Percentiles rank a stretch among this genome's conserved stretches.
Evolutionary conservation across 176 grass and related monocot species (phyloP).

Genomic region (Cenchrus americanus): DNA sequence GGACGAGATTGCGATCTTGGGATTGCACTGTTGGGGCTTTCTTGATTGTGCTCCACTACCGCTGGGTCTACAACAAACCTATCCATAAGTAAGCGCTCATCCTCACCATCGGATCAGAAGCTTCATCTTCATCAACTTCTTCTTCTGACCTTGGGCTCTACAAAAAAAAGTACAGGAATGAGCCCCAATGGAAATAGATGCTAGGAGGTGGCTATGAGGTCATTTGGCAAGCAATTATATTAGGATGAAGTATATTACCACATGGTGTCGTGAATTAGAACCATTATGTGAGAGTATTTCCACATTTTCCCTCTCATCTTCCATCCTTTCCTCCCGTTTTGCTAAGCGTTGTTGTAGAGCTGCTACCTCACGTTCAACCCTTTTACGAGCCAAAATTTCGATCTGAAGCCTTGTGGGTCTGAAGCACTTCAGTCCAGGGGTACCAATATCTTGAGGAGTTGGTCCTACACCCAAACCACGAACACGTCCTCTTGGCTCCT

Average conservation of each 20-base stretch:
- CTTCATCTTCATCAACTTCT: not conserved
- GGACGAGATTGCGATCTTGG: not conserved
- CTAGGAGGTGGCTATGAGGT: not conserved
- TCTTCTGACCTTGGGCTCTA: not conserved
- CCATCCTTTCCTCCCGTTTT: not conserved
- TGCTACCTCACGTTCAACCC: not conserved
- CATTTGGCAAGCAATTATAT: too few relatives aligned
- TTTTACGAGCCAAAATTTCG: not conserved
- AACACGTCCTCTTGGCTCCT: constrained; percentile 9
- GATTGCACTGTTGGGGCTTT: too few relatives aligned
- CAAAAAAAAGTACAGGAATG: not conserved
- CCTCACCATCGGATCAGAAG: too few relatives aligned
- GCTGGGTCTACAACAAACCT: too few relatives aligned
- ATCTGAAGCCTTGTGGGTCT: not conserved
- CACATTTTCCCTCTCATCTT: not conserved
- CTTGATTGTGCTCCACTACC: too few relatives aligned
- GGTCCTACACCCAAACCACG: not conserved
- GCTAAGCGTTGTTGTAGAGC: not conserved
- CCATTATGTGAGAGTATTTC: not conserved
- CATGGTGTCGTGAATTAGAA: not conserved
- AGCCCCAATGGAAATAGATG: not conserved
- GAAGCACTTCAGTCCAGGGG: not conserved
- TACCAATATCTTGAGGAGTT: not conserved
- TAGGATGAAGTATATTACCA: not conserved
- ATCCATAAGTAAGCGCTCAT: too few relatives aligned